Evolutionary conservation across 129 eudicot genomes (phyloP), one percentile per base, ranked within the genome.

Genomic region (Helianthus tuberosus): DNA sequence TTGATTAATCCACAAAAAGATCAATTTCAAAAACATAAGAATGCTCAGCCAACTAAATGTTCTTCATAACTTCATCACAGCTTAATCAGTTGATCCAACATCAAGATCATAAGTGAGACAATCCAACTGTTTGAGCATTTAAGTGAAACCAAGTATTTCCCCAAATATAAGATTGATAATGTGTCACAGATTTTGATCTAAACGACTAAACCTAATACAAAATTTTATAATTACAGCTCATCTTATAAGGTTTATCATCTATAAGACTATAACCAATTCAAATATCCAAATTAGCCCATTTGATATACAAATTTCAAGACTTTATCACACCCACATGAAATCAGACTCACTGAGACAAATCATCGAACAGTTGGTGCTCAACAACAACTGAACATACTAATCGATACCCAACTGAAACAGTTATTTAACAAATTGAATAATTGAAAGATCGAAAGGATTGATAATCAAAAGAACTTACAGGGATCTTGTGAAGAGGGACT

Each of bases 401-500:
- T 8, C 13, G 51, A 49, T 16, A 20, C 4, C 16, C 55, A 72
- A 43, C 51, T 62, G 46, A 43, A 66, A 8, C 11, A 54, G 13
- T n/a, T 35, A 15, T 6, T 6, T 47, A 53, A 11, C 29, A 47
- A 75, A 75, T 65, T 20, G 23, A 47, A 16, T 64, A 5, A 16
- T 25, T 51, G 5, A 38, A 36, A 55, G 50, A 80, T 62, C n/a
- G 11, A 69, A 39, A 5, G 5, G 23, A 76, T 36, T 20, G 8
- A 51, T 47, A 11, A 35, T 50, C 16, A 16, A 43, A 59, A 10
- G 17, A 73, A 77, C 88, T 77, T 67, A 94, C 99, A 47, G 99
- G 99, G 88, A 94, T 91, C 93, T 91, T 94, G 86, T 94, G 99
- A 71, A 94, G 96, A 72, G 99, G 97, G 58, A 94, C 99, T 69